phyloP scores from a whole-genome alignment of 2,329 filamentous ascomycete genomes.

The Berkeleyomyces basicola region DNA sequence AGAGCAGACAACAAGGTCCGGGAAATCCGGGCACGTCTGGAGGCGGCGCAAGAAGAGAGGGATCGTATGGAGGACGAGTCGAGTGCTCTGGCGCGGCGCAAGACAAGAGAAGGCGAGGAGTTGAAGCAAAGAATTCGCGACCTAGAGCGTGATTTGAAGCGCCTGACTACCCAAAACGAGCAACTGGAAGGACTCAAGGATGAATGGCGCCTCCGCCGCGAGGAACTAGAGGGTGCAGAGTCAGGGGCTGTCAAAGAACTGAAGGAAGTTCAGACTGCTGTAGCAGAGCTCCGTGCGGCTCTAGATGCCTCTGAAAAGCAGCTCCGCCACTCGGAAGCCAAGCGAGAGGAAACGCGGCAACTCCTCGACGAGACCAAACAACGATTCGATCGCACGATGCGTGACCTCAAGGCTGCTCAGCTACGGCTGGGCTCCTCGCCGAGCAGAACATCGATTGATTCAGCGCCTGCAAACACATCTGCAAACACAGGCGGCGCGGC shows the following conservation, averaged over 20 bases:
- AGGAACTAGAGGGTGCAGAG: constrained; percentile 58
- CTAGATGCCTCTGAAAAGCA: constrained; percentile 80
- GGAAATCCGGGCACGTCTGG: constrained; percentile 79
- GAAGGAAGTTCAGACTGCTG: constrained; percentile 57
- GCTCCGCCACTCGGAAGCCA: constrained; percentile 66
- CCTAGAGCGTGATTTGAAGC: constrained; percentile 59
- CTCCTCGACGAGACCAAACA: constrained; percentile 62
- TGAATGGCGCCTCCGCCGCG: constrained; percentile 56
- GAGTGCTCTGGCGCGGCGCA: constrained; percentile 56
- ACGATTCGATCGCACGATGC: constrained; percentile 64
- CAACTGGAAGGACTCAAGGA: constrained; percentile 58
- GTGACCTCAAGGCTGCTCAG: constrained; percentile 41
- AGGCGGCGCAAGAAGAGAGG: constrained; percentile 80
- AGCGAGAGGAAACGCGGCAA: constrained; percentile 57
- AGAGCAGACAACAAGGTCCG: constrained; percentile 65
- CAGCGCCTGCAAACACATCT: constrained; percentile 20
- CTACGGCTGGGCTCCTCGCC: constrained; percentile 25
- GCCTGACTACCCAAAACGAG: constrained; percentile 56
- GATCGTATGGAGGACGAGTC: constrained; percentile 87
- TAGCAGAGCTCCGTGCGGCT: constrained; percentile 60
- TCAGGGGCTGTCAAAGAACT: constrained; percentile 56
- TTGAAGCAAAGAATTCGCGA: constrained; percentile 64
- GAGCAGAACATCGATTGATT: constrained; percentile 29
- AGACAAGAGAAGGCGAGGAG: constrained; percentile 73
- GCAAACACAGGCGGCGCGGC: constrained; percentile 18